Evolutionary conservation across 768 basidiomycete species (phyloP), one percentile per base, ranked within the genome.

Genomic region (Piloderma croceum): DNA sequence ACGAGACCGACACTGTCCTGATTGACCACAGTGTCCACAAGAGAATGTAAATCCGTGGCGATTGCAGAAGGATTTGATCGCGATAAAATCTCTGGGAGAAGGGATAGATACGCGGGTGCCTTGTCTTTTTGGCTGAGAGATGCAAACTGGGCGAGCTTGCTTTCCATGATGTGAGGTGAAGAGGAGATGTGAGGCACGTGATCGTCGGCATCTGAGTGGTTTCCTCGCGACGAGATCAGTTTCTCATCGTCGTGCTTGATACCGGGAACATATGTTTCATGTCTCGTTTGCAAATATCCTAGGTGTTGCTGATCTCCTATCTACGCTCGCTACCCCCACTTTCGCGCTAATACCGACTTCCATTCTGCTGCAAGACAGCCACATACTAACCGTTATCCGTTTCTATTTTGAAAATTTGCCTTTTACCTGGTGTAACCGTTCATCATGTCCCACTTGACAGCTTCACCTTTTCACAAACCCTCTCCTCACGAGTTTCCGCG

Each of bases 1-100:
- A 97, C 90, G 50, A 91, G 77, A 34, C 88, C 85, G 36, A 83
- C 77, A 45, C 67, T 71, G 50, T 90, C 89, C 46, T 89, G 82
- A 57, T 87, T 85, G 44, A 90, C 80, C 46, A 88, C 83, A 49
- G 81, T 76, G 52, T 90, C 79, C 43, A 92, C 79, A 46, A 93
- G 72, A 5, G 71, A 56, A 48, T 82, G 84, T 18, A 93, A 62
- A 59, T 87, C 81, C 24, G 58, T 51, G 15, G 68, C 61, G 31
- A 83, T 60, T 7, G 61, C 52, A 11, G 70, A 43, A 17, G 63
- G 63, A 49, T 76, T 68, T 39, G 70, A 49, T 35, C 73, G 68
- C 6, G 79, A 58, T n/a, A 90, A 59, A 36, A 82, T 70, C 34
- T 81, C 76, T 24, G 77, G 71, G 38, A 92, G 74, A 24, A 90